Conservation (phyloP, 140 eudicot species). For the Senecio squalidus region DNA sequence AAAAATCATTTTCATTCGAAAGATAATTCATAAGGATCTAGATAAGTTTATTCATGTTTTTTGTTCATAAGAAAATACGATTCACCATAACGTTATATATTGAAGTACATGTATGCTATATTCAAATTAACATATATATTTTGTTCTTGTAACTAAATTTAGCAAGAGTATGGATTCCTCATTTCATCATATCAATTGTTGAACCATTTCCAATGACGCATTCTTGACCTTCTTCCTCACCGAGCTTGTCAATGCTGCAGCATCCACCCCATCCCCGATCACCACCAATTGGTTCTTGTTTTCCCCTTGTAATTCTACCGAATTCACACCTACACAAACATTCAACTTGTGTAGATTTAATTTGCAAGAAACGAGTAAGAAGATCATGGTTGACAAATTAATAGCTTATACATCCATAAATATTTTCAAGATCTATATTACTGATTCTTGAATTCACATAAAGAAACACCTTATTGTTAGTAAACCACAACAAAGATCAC, state of each 20-base stretch:
- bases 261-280: conserved; percentile 38
- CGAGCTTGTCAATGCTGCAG: conserved; percentile 27
- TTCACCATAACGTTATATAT: neutral
- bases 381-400: no score
- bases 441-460: neutral
- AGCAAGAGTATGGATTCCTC: neutral
- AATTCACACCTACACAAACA: conserved; percentile 24
- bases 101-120: neutral
- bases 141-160: neutral
- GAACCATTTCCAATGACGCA: conserved; percentile 32
- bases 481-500: no score
- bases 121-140: neutral
- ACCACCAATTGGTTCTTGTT: conserved; percentile 39
- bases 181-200: conserved; percentile 4
- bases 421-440: neutral
- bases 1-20: no score
- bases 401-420: neutral
- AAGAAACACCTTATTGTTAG: no score
- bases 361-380: neutral
- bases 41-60: no score
- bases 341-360: neutral
- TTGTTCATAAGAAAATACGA: neutral
- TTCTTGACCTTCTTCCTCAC: conserved; percentile 39
- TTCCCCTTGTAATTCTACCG: conserved; percentile 38
- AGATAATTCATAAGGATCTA: no score